Evolutionary conservation across 208 protist genomes (phyloP).

Genomic region (Sergeia podlipaevii): DNA sequence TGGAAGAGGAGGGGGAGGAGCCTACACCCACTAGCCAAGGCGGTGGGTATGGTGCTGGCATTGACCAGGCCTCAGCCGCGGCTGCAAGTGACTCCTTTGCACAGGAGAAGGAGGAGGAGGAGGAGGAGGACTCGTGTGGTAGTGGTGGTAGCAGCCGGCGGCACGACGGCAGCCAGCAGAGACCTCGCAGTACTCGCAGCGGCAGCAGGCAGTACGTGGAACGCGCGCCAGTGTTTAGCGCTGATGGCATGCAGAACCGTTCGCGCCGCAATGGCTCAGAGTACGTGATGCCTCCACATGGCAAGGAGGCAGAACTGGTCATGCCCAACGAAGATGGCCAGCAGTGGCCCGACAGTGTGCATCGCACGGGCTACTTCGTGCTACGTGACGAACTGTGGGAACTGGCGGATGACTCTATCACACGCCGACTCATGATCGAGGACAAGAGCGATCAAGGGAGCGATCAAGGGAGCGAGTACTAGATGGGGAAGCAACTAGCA

Average conservation of each 20-base stretch:
- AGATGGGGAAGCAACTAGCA: background rate
- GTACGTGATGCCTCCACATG: background rate
- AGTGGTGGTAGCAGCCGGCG: background rate
- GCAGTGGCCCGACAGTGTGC: slow-evolving; percentile 16
- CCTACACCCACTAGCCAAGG: too few species aligned
- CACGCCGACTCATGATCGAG: background rate
- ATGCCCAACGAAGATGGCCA: slow-evolving; percentile 13
- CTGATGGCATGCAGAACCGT: background rate
- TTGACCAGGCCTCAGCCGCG: too few species aligned
- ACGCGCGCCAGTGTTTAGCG: too few species aligned
- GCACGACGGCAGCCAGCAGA: background rate
- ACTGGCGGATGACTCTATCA: slow-evolving; percentile 39
- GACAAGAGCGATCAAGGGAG: slow-evolving; percentile 1
- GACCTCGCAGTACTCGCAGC: background rate
- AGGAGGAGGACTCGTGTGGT: background rate
- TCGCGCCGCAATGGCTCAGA: background rate
- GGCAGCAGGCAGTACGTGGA: too few species aligned
- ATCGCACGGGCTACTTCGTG: slow-evolving; percentile 19
- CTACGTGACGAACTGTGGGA: slow-evolving; percentile 49
- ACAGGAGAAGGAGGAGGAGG: slow-evolving; percentile 1
- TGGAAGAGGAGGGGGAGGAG: slow-evolving; percentile 5
- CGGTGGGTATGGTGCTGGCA: too few species aligned
- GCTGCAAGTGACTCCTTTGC: too few species aligned
- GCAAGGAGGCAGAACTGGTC: slow-evolving; percentile 12
- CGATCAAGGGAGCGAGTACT: background rate